phyloP scores from a whole-genome alignment of 805 yeast genomes.

The Lipomyces kockii region DNA sequence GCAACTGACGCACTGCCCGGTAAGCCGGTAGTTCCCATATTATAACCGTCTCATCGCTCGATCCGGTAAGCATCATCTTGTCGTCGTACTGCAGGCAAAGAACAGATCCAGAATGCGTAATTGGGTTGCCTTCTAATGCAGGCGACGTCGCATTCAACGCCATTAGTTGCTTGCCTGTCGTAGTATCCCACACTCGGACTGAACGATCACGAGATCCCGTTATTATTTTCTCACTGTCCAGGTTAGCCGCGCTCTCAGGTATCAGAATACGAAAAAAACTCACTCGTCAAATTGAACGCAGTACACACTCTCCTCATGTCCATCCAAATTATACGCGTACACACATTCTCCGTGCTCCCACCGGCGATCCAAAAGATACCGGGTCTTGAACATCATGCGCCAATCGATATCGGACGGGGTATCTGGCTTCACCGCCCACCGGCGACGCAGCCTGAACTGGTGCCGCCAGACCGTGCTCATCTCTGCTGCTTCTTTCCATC shows the following conservation, averaged over 20 bases:
- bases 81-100: conserved; percentile 43
- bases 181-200: conserved; percentile 46
- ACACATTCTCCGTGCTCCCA: conserved; percentile 40
- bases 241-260: not conserved
- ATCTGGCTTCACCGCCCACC: conserved; percentile 19
- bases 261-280: not conserved
- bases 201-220: conserved; percentile 68
- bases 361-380: conserved; percentile 39
- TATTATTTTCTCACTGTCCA: conserved; percentile 60
- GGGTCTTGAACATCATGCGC: conserved; percentile 39
- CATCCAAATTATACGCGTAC: conserved; percentile 45
- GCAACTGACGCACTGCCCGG: conserved; percentile 38
- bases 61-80: conserved; percentile 44
- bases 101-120: conserved; percentile 44
- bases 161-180: conserved; percentile 34
- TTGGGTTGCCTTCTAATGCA: conserved; percentile 3
- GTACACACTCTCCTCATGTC: conserved; percentile 84
- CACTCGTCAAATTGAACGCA: conserved; percentile 68
- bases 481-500: conserved; percentile 23
- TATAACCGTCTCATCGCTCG: conserved; percentile 44
- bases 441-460: conserved; percentile 14
- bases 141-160: conserved; percentile 28
- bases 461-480: conserved; percentile 26
- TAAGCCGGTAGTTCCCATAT: conserved; percentile 42
- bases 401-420: conserved; percentile 33